Conservation (phyloP, 306 rosid genomes). For the Benincasa hispida region DNA sequence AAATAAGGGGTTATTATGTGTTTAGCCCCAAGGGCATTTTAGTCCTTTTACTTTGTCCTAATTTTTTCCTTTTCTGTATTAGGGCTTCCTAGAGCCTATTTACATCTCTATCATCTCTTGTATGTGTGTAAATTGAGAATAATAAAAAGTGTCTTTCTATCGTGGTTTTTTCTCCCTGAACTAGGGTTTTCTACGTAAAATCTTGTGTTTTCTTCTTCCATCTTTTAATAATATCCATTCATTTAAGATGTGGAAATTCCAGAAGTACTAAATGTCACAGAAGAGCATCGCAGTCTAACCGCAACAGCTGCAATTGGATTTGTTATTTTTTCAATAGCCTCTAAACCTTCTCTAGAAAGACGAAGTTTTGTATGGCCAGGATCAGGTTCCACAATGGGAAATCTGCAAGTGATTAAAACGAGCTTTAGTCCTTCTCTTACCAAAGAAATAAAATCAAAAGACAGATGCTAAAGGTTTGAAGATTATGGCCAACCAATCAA, state of each 20-base stretch:
- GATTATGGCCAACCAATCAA: background rate
- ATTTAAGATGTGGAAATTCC: background rate
- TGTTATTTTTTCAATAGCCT: constrained; percentile 63
- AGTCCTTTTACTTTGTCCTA: too few species aligned
- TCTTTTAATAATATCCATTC: background rate
- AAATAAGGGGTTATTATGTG: too few species aligned
- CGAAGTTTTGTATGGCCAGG: constrained; percentile 86
- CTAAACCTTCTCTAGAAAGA: constrained; percentile 81
- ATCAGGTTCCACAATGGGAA: constrained; percentile 91
- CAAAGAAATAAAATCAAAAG: constrained; percentile 1
- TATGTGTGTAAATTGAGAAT: too few species aligned
- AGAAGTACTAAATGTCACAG: background rate
- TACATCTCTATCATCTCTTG: too few species aligned
- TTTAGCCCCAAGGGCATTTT: too few species aligned
- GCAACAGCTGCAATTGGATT: constrained; percentile 89
- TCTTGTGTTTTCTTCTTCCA: too few species aligned
- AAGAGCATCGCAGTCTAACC: constrained; percentile 32
- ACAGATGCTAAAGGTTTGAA: background rate
- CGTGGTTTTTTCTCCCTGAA: too few species aligned
- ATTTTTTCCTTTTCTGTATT: too few species aligned
- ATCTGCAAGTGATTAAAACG: constrained; percentile 30
- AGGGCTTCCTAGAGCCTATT: too few species aligned
- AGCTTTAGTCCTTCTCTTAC: constrained; percentile 9
- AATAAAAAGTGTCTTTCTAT: too few species aligned
- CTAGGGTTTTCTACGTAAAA: too few species aligned